Base-by-base conservation (phyloP, 371 early-diverging fungal species). In the Mucor saturninus region DNA sequence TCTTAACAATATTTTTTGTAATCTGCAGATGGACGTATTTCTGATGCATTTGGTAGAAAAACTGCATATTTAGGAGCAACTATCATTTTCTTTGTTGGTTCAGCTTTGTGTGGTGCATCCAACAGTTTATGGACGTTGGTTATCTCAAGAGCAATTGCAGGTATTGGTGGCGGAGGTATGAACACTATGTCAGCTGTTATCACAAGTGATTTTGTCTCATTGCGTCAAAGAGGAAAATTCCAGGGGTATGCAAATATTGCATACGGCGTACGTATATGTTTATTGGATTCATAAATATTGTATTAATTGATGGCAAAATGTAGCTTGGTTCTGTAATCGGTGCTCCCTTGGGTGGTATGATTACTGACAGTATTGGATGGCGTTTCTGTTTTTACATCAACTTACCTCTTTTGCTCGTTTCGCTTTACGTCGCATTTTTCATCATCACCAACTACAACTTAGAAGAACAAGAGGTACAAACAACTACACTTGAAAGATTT, bases 331-430 rank as follows among this genome's bases (percentile, higher is more conserved):
- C 85, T 8, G 88, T 70, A 2, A n/a, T 79, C 5, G 79, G 79
- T 53, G 76, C 79, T 10, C 79, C 79, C 2, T 57, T 79, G 8
- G 79, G 86, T 58, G 86, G 88, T 8, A 74, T 86, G 26, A 71
- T 88, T 21, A 82, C 79, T 45, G 76, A 76, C 13, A 61, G n/a
- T 39, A 70, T 85, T 74, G 83, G 87, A 50, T 90, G 91, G 83
- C 81, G 89, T 0, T 87, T 81, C 21, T 84, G 86, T 21, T 93
- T 93, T 70, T 91, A 87, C 72, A 85, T 92, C 64, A 92, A 93
- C 69, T 56, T 92, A n/a, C 94, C 93, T 5, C 55, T 91, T 40
- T 69, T 90, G 49, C 72, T 85, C 35, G 56, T 90, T 10, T 68
- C 78, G 1, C 38, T 89, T 26, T 84, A 85, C 61, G 69, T 91